Conservation (phyloP, 2,329 filamentous ascomycete species). For the Cercospora brassicicola region DNA sequence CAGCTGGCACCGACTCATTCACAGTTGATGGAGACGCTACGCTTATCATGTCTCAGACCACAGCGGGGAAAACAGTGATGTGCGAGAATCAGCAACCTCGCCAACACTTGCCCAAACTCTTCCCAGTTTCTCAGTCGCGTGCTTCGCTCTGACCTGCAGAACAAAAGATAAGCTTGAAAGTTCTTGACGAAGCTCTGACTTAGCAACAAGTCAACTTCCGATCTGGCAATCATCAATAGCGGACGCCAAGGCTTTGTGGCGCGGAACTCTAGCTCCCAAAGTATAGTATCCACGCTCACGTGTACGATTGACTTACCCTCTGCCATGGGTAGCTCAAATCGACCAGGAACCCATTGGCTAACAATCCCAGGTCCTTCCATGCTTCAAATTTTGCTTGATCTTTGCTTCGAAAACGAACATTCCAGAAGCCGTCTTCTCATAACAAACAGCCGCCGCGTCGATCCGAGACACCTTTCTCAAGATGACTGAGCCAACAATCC, state of each 20-base stretch:
- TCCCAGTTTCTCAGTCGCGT: not conserved
- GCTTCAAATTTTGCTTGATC: not conserved
- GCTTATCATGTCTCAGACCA: not conserved
- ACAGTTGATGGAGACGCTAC: too few species aligned
- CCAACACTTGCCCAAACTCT: not conserved
- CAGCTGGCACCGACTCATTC: too few species aligned
- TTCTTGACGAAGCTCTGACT: not conserved
- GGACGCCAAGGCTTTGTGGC: not conserved
- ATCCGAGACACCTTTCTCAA: not conserved
- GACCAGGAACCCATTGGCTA: not conserved
- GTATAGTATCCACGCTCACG: not conserved
- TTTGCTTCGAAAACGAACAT: not conserved
- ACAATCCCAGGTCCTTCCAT: not conserved
- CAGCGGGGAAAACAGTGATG: not conserved
- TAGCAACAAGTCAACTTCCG: not conserved
- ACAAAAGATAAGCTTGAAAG: too few species aligned
- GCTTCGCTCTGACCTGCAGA: too few species aligned
- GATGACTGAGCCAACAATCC: not conserved
- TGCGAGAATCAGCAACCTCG: not conserved
- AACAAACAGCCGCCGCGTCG: not conserved
- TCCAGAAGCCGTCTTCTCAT: not conserved
- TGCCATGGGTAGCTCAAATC: not conserved
- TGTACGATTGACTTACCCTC: not conserved
- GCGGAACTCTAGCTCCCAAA: not conserved
- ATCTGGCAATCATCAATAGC: not conserved